Conservation (phyloP, 2,329 filamentous ascomycete genomes). For the Thermomyces lanuginosus region DNA sequence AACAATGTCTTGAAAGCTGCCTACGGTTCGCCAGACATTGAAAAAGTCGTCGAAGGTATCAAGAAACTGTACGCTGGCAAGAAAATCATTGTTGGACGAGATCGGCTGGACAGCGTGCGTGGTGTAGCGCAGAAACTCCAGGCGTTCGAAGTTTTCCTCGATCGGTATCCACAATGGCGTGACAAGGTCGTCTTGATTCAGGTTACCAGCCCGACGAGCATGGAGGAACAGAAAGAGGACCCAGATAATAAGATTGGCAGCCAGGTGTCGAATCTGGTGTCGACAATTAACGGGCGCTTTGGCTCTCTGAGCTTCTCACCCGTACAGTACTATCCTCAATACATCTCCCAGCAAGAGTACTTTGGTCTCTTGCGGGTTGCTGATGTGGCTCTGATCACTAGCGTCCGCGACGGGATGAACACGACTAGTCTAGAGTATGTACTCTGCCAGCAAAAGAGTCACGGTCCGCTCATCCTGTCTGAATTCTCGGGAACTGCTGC, state of each 20-base stretch:
- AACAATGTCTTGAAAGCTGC: constrained; percentile 58
- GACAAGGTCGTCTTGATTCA: constrained; percentile 88
- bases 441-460: constrained; percentile 71
- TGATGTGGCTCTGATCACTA: constrained; percentile 87
- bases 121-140: constrained; percentile 93
- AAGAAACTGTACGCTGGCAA: constrained; percentile 68
- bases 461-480: constrained; percentile 80
- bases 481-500: constrained; percentile 92
- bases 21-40: constrained; percentile 52
- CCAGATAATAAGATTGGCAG: constrained; percentile 66
- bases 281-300: constrained; percentile 79
- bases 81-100: constrained; percentile 87
- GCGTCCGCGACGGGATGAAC: constrained; percentile 94
- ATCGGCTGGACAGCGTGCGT: constrained; percentile 81
- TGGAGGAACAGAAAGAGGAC: constrained; percentile 63
- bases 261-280: constrained; percentile 78
- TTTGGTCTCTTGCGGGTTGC: constrained; percentile 82
- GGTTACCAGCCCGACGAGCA: constrained; percentile 73
- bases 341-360: constrained; percentile 77
- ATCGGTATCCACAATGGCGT: constrained; percentile 78
- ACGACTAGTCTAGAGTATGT: constrained; percentile 92
- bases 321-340: constrained; percentile 89
- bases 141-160: constrained; percentile 83
- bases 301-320: constrained; percentile 79
- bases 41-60: constrained; percentile 55